Conservation (phyloP, 495 filamentous ascomycete species). For the Penicillium crystallinum region DNA sequence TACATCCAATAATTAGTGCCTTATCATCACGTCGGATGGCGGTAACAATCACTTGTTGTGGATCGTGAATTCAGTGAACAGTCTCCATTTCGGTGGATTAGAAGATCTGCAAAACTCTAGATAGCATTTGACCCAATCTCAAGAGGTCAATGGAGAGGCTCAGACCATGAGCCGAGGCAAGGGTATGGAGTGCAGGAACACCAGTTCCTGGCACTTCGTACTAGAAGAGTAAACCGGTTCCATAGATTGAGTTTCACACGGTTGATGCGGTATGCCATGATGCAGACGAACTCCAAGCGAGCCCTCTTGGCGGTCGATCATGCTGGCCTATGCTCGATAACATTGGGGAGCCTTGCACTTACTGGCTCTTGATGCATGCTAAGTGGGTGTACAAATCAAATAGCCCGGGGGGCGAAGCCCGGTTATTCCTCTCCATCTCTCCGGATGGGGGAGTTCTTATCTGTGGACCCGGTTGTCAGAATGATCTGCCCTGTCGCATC, state of each 20-base stretch:
- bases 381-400: neutral
- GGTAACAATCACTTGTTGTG: neutral
- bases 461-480: constrained; percentile 16
- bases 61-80: neutral
- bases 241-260: neutral
- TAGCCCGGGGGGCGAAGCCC: constrained; percentile 11
- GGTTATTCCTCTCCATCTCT: constrained; percentile 5
- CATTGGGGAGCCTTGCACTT: neutral
- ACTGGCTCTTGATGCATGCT: constrained; percentile 1
- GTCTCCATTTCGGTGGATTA: neutral
- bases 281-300: constrained; percentile 10
- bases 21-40: constrained; percentile 3
- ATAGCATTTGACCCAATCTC: constrained; percentile 6
- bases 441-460: constrained; percentile 16
- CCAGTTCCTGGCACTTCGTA: neutral
- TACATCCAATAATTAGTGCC: neutral
- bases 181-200: constrained; percentile 3
- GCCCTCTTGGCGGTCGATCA: constrained; percentile 20
- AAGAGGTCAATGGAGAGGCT: neutral
- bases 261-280: neutral
- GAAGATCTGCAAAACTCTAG: constrained; percentile 15
- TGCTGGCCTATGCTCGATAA: constrained; percentile 2
- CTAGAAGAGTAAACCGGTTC: neutral
- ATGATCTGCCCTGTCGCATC: constrained; percentile 11
- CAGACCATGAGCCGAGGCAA: neutral